These are phyloP conservation scores for Pseudonitzschia multistriata DNA, from an alignment of 108 stramenopile species.

Conservation along the genomic window DNA sequence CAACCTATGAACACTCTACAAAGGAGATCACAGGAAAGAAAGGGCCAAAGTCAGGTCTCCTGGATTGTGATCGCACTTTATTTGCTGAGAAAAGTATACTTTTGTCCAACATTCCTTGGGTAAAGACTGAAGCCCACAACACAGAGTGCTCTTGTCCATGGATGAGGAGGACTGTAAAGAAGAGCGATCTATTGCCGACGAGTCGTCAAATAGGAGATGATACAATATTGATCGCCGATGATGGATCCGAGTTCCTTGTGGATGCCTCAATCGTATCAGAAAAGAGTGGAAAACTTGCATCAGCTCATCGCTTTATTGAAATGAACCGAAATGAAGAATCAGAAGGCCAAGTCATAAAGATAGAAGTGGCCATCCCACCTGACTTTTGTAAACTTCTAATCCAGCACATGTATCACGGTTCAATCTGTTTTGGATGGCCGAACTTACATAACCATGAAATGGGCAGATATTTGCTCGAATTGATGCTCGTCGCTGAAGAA, in stretches of 20 bases:
- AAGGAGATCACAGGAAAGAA: not conserved
- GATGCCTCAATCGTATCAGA: slow-evolving; percentile 52
- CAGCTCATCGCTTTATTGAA: slow-evolving; percentile 64
- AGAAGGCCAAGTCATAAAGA: slow-evolving; percentile 6
- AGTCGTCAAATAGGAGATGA: not conserved
- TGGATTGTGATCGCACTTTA: slow-evolving; percentile 20
- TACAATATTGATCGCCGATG: slow-evolving; percentile 28
- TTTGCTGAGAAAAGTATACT: slow-evolving; percentile 6
- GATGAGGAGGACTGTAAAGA: slow-evolving; percentile 1
- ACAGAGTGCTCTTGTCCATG: slow-evolving; percentile 20
- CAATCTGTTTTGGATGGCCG: slow-evolving; percentile 49
- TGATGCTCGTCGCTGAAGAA: slow-evolving; percentile 73
- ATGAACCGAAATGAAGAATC: slow-evolving; percentile 28
- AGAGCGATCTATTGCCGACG: not conserved
- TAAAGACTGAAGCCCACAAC: not conserved
- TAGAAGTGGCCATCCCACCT: slow-evolving; percentile 40
- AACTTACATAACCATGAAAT: slow-evolving; percentile 14
- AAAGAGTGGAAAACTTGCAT: slow-evolving; percentile 72
- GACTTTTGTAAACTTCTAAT: slow-evolving; percentile 39
- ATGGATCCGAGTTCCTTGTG: slow-evolving; percentile 43
- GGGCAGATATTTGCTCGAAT: slow-evolving; percentile 54
- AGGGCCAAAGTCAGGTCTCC: not conserved
- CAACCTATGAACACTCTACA: slow-evolving; percentile 12
- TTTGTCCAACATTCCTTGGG: slow-evolving; percentile 7
- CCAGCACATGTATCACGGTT: slow-evolving; percentile 75